Evolutionary conservation across 2,329 filamentous ascomycete species (phyloP).

Genomic region (Diaporthe helianthi): DNA sequence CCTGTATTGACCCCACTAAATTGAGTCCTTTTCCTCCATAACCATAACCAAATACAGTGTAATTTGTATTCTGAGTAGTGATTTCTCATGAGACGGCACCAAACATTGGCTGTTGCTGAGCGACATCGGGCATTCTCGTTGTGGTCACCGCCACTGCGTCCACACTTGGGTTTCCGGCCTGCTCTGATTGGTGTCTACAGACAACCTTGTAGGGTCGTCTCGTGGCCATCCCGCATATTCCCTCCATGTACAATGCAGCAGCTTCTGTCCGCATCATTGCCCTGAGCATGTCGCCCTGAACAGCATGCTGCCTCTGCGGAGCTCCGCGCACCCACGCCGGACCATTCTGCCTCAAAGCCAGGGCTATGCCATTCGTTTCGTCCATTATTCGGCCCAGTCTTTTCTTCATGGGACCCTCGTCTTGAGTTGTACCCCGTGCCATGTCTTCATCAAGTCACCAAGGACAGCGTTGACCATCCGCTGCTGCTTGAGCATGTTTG

Average conservation of each 20-base stretch:
- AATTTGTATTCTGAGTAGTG: not conserved
- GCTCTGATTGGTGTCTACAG: not conserved
- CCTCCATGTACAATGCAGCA: not conserved
- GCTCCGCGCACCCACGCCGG: not conserved
- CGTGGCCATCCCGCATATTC: not conserved
- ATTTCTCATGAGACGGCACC: not conserved
- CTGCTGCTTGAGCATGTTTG: conserved; percentile 81
- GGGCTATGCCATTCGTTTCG: not conserved
- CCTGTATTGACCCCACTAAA: not conserved
- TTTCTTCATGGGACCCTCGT: conserved; percentile 62
- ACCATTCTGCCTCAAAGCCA: too few relatives aligned
- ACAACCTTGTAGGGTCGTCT: not conserved
- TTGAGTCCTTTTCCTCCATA: not conserved
- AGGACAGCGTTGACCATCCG: conserved; percentile 79
- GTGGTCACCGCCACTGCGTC: not conserved
- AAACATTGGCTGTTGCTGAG: not conserved
- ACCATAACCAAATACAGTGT: not conserved
- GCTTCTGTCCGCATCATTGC: not conserved
- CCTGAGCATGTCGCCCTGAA: too few relatives aligned
- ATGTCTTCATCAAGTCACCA: conserved; percentile 76
- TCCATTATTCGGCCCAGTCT: too few relatives aligned
- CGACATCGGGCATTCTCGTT: not conserved
- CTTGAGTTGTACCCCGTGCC: conserved; percentile 84
- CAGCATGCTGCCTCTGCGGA: not conserved
- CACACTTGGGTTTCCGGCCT: not conserved